Evolutionary conservation across 2,329 filamentous ascomycete genomes (phyloP).

Genomic region (Trichoderma citrinoviride): DNA sequence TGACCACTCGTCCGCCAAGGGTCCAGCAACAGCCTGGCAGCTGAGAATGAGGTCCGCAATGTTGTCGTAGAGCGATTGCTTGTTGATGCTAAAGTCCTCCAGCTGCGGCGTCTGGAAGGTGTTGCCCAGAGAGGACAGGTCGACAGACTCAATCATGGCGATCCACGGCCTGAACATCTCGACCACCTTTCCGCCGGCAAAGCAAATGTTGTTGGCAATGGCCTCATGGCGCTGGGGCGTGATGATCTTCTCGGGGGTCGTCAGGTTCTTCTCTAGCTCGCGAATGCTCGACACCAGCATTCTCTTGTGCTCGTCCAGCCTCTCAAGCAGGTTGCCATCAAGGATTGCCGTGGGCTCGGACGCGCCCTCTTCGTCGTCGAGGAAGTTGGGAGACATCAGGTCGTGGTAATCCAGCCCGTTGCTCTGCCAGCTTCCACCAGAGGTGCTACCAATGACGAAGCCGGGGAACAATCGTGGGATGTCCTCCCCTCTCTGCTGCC

Average conservation of each 20-base stretch:
- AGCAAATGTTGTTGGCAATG: conserved; percentile 79
- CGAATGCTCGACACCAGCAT: conserved; percentile 83
- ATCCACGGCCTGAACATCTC: conserved; percentile 91
- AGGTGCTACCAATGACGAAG: conserved; percentile 81
- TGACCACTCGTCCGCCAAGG: conserved; percentile 91
- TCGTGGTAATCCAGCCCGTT: conserved; percentile 65
- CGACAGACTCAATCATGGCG: conserved; percentile 84
- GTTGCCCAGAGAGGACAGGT: conserved; percentile 74
- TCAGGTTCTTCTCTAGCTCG: conserved; percentile 80
- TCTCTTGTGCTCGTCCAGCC: conserved; percentile 80
- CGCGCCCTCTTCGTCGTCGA: conserved; percentile 74
- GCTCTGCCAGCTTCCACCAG: conserved; percentile 85
- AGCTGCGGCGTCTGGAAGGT: conserved; percentile 81
- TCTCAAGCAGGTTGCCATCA: conserved; percentile 74
- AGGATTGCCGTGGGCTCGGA: conserved; percentile 71
- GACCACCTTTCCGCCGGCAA: conserved; percentile 72
- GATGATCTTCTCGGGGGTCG: conserved; percentile 75
- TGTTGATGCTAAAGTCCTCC: conserved; percentile 82
- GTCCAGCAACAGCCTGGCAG: conserved; percentile 88
- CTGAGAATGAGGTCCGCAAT: conserved; percentile 84
- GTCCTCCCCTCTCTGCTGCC: conserved; percentile 88
- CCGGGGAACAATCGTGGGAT: conserved; percentile 91
- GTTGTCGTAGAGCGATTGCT: conserved; percentile 91
- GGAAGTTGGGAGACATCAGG: conserved; percentile 75
- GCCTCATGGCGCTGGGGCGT: conserved; percentile 74